Evolutionary conservation across 768 basidiomycete species (phyloP).

Genomic region (Suillus weaverae): DNA sequence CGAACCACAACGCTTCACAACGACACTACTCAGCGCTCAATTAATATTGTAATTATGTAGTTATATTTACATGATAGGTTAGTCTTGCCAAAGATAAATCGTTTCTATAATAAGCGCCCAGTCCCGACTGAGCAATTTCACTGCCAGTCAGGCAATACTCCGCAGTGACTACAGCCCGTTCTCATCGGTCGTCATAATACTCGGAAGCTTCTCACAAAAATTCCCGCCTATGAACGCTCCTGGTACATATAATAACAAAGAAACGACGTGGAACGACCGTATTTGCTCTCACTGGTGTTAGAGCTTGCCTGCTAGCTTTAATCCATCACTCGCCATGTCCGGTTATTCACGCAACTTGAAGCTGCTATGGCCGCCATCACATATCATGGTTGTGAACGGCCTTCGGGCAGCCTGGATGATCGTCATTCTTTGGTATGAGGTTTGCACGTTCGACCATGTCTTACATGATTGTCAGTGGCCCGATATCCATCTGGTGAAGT

Average conservation of each 20-base stretch:
- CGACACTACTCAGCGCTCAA: no score
- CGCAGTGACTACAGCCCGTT: background rate
- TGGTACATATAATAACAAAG: background rate
- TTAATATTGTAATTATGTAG: background rate
- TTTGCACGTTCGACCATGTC: slow-evolving; percentile 52
- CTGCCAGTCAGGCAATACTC: no score
- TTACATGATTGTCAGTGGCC: slow-evolving; percentile 63
- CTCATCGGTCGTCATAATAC: background rate
- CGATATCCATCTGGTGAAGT: slow-evolving; percentile 37
- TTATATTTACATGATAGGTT: background rate
- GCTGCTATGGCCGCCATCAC: slow-evolving; percentile 1
- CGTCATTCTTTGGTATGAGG: slow-evolving; percentile 70
- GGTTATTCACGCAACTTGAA: background rate
- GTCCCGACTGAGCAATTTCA: no score
- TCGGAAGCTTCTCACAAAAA: background rate
- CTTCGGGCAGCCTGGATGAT: slow-evolving; percentile 63
- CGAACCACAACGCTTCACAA: no score
- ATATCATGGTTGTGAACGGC: slow-evolving; percentile 40
- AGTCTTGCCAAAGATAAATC: background rate
- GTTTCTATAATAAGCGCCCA: background rate
- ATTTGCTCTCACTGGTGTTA: background rate
- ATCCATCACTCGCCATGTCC: background rate
- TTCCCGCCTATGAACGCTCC: background rate
- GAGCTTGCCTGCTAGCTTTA: background rate
- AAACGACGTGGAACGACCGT: background rate